Percentiles rank a stretch among this genome's conserved stretches.
phyloP scores from a whole-genome alignment of 306 rosid species.

The Luffa aegyptiaca region DNA sequence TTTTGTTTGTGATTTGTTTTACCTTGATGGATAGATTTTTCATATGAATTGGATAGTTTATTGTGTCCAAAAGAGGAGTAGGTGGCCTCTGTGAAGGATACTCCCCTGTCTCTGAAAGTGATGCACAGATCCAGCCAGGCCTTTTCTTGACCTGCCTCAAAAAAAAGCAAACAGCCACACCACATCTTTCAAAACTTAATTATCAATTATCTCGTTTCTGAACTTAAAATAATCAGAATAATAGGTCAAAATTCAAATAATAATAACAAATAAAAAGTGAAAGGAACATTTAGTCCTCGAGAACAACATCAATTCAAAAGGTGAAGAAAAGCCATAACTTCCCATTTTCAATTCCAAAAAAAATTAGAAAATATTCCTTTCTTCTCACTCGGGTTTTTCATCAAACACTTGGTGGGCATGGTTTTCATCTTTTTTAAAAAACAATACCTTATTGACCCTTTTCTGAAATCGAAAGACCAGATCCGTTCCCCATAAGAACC shows the following conservation, averaged over 20 bases:
- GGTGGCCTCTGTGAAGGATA: slow-evolving; percentile 74
- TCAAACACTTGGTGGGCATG: slow-evolving; percentile 9
- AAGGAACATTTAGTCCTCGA: neutral
- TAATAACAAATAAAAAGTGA: neutral
- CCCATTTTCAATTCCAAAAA: neutral
- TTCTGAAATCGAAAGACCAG: slow-evolving; percentile 22
- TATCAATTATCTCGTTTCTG: neutral
- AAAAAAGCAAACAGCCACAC: slow-evolving; percentile 15
- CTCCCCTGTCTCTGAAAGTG: slow-evolving; percentile 65
- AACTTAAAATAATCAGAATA: slow-evolving; percentile 6
- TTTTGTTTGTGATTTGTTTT: neutral
- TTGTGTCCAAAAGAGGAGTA: slow-evolving; percentile 82
- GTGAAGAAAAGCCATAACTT: neutral
- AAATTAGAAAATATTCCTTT: neutral
- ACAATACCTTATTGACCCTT: slow-evolving; percentile 40
- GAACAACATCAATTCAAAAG: neutral
- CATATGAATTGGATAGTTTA: slow-evolving; percentile 90
- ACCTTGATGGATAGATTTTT: slow-evolving; percentile 91
- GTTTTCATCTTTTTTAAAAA: neutral
- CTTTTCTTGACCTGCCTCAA: slow-evolving; percentile 41
- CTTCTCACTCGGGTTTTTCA: neutral
- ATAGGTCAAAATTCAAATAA: neutral
- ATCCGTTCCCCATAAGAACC: slow-evolving; percentile 27
- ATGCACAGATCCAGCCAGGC: slow-evolving; percentile 48
- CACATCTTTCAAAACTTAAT: slow-evolving; percentile 15